Base-by-base conservation (phyloP, 108 stramenopile genomes). In the Mayamaea pseudoterrestris region DNA sequence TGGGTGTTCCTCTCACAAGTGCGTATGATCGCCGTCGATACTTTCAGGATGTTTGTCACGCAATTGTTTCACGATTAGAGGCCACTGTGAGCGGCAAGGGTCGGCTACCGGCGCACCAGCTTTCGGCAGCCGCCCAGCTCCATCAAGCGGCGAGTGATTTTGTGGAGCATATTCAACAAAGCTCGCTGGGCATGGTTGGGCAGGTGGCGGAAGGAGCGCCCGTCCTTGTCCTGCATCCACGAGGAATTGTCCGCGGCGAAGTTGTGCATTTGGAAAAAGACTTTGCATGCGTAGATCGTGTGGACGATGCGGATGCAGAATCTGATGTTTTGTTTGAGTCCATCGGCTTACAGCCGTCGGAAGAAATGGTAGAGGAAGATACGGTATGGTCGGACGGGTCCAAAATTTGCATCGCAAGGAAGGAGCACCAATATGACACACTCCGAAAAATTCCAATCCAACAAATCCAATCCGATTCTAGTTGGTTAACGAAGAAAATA, bases 401-500 rank as follows among this genome's bases (percentile, higher is more conserved):
- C 2, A 29, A 57, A n/a, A 65, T 80, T 22, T 81, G 44, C 20
- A 74, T 81, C 50, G 73, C 71, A 11, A 58, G 66, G 0, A 34
- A 53, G 23, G 53, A 55, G 16, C 50, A 50, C 20, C 53, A 44
- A 31, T 69, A 61, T 47, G 75, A 81, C 65, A 37, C 63, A 30
- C 54, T 81, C 29, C 44, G 57, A 7, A 65, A 59, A 27, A 59
- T 73, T 31, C 63, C 71, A 7, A 41, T 66, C 12, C 32, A 60
- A 16, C 50, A 58, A 28, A 49, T 76, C 1, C 69, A 58, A 8
- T 66, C 74, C 4, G 71, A 81, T 47, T 74, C 79, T 9, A 59
- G 61, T 9, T 81, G 79, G 79, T 46, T 81, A 18, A 36, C 50
- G 9, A 46, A 60, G 34, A 65, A 76, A 51, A 76, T 81, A 44